Evolutionary conservation across 1,284 basidiomycete genomes (phyloP).

Genomic region (Cutaneotrichosporon daszewskae): DNA sequence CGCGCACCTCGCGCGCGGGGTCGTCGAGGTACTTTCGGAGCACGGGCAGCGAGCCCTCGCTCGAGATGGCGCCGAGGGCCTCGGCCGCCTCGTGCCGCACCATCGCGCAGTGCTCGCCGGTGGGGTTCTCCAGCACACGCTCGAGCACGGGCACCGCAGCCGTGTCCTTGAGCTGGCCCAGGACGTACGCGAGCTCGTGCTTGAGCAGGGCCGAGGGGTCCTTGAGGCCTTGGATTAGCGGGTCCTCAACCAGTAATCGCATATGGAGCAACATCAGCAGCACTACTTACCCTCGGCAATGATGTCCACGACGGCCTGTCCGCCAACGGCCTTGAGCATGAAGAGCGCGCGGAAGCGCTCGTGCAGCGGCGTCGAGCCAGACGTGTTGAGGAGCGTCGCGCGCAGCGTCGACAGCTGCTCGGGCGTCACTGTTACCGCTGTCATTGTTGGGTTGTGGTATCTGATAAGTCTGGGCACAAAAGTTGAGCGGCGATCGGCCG

Average conservation of each 20-base stretch:
- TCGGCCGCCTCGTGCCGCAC: conserved; percentile 99
- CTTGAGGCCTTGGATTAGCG: too few relatives aligned
- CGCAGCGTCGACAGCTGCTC: conserved; percentile 37
- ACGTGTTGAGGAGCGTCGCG: conserved; percentile 64
- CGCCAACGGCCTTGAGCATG: conserved; percentile 77
- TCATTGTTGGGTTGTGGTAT: conserved; percentile 14
- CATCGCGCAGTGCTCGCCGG: conserved; percentile 61
- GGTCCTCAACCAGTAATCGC: conserved; percentile 55
- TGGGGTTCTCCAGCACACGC: conserved; percentile 64
- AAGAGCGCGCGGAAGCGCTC: conserved; percentile 89
- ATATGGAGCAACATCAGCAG: conserved; percentile 12
- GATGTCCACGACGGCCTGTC: conserved; percentile 69
- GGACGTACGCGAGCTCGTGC: conserved; percentile 94
- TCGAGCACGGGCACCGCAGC: conserved; percentile 76
- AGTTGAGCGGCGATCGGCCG: too few relatives aligned
- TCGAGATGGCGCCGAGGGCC: conserved; percentile 91
- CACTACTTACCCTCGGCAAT: conserved; percentile 88
- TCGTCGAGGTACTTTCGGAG: conserved; percentile 70
- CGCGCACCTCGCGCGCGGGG: conserved; percentile 73
- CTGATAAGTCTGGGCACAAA: neutral
- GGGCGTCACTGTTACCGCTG: conserved; percentile 38
- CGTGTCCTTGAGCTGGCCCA: conserved; percentile 79
- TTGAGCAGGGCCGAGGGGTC: conserved; percentile 89
- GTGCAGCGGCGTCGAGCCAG: conserved; percentile 71
- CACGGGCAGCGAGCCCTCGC: conserved; percentile 60